A percentile compares a stretch with the other conserved stretches of the same genome.
Conservation (phyloP, 768 basidiomycete species). For the Hemileccinum rubropunctum region DNA sequence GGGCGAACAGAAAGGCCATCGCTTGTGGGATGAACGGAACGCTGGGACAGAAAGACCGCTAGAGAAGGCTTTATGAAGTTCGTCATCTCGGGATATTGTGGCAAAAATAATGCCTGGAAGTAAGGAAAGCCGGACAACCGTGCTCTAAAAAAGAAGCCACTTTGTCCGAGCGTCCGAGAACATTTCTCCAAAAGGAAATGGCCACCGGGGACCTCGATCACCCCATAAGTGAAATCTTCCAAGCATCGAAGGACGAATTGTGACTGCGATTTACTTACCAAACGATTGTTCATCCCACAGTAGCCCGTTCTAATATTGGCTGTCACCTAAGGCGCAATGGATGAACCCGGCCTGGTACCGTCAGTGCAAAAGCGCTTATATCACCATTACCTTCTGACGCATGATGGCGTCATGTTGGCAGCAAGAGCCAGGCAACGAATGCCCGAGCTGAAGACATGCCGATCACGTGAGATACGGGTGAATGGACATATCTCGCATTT, state of each 20-base stretch:
- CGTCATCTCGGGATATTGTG: not conserved
- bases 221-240: no score
- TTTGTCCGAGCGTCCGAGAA: no score
- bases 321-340: not conserved
- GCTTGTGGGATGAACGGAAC: not conserved
- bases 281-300: slow-evolving; percentile 1
- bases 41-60: not conserved
- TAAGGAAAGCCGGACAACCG: no score
- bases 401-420: no score
- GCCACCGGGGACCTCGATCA: no score
- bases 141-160: no score
- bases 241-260: no score
- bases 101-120: slow-evolving; percentile 10
- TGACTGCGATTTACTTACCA: slow-evolving; percentile 1
- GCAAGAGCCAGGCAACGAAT: no score
- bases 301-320: not conserved
- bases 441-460: not conserved
- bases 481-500: no score
- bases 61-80: slow-evolving; percentile 10
- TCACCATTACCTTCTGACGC: no score
- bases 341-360: not conserved
- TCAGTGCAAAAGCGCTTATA: not conserved
- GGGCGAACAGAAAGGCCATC: slow-evolving; percentile 19
- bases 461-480: not conserved
- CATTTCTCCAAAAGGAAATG: no score